Conservation (phyloP, 257 asterid species). For the Scutellaria minor region DNA sequence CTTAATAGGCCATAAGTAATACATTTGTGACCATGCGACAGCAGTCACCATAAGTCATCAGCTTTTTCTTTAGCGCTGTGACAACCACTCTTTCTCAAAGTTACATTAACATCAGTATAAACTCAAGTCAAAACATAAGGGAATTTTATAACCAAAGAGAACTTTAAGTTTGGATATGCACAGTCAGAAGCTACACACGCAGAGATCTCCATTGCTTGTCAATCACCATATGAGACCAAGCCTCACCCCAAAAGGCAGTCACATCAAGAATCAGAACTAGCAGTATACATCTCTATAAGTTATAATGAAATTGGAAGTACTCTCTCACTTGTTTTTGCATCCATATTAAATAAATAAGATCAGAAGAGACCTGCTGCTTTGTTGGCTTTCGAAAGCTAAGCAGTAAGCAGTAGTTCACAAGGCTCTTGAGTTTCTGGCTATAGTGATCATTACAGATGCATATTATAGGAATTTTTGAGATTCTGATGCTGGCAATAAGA, state of each 20-base stretch:
- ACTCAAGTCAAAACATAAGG: not conserved
- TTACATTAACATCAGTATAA: constrained; percentile 15
- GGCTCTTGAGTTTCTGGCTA: constrained; percentile 98
- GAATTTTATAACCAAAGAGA: not conserved
- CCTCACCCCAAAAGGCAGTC: constrained; percentile 22
- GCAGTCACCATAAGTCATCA: not conserved
- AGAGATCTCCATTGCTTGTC: too few species aligned
- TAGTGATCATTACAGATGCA: constrained; percentile 98
- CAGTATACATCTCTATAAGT: constrained; percentile 14
- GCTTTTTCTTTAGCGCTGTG: not conserved
- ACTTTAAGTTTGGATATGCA: not conserved
- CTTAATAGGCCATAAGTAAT: not conserved
- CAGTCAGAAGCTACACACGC: constrained; percentile 1
- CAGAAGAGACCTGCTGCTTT: constrained; percentile 87
- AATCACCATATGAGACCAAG: constrained; percentile 6
- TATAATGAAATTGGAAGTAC: constrained; percentile 20
- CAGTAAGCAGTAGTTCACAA: constrained; percentile 85
- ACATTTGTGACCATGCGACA: not conserved
- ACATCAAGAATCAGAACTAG: constrained; percentile 17
- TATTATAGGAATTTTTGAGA: constrained; percentile 90
- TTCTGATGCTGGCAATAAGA: constrained; percentile 94
- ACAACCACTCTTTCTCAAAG: not conserved
- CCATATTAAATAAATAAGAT: constrained; percentile 13
- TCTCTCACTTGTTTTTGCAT: constrained; percentile 23
- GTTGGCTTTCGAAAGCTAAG: constrained; percentile 90